Base-by-base conservation (phyloP, 495 filamentous ascomycete species). In the Niebla homalea region DNA sequence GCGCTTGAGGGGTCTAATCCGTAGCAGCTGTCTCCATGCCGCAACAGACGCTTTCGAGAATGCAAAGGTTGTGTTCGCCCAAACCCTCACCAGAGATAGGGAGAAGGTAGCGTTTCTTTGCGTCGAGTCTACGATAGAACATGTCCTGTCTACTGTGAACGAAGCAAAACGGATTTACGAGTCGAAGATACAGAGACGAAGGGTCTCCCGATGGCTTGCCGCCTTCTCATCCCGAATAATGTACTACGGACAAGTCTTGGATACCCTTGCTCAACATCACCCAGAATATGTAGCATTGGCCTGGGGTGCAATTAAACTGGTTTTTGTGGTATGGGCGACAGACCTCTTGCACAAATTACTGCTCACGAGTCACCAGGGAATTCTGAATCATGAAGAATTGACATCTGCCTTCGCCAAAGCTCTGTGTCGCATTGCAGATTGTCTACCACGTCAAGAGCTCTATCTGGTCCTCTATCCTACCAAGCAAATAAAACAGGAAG, bases 381-480 rank as follows among this genome's bases (percentile, higher is more conserved):
- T 53, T 20, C 22, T 41, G 43, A 47, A 53, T 5, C 38, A 53
- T 29, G 40, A 49, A 29, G 40, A 50, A 15, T 11, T 43, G 14
- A 40, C 48, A 15, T 19, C 51, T 16, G 44, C 43, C 15, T 42
- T 56, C 4, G 45, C 57, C 18, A 62, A 61, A 58, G 62, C 56
- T 2, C 45, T 66, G 4, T 56, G 46, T 29, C 16, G 40, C 2
- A 64, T 71, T 32, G 67, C 58, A 16, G 63, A 64, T 43, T 46
- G 48, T 15, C 49, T 71, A 14, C 67, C 65, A 10, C 56, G 57
- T 15, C 49, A 51, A 10, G 56, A 71, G n/a, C 44, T 71, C 11
- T 20, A 36, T 12, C 12, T 53, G 0, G 43, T 60, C 0, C 50
- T 66, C 7, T 68, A 68, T 48, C 68, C 67, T 0, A 69, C 63